phyloP scores from a whole-genome alignment of 164 flowering plant species.

The Macadamia tetraphylla region DNA sequence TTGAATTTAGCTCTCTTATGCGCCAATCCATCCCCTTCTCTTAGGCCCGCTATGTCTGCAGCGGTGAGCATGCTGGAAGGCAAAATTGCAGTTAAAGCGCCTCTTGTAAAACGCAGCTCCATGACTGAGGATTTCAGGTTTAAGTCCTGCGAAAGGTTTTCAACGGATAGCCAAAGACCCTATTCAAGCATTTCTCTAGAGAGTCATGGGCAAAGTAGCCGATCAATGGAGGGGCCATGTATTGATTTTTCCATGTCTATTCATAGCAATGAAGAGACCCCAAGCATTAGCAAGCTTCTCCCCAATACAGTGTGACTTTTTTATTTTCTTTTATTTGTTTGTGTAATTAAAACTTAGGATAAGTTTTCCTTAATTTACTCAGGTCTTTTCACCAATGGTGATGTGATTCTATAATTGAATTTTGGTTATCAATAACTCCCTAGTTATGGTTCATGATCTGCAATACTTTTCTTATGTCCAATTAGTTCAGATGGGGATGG shows the following conservation, averaged over 20 bases:
- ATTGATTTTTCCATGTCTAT: constrained; percentile 15
- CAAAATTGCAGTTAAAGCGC: constrained; percentile 38
- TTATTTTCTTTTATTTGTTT: too few relatives aligned
- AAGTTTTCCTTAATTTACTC: too few relatives aligned
- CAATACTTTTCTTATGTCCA: too few relatives aligned
- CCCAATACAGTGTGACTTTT: constrained; percentile 5
- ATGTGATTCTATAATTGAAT: too few relatives aligned
- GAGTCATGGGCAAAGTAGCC: constrained; percentile 11
- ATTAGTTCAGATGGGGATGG: too few relatives aligned
- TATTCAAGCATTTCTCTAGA: constrained; percentile 1
- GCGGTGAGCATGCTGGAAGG: constrained; percentile 81
- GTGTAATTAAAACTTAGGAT: too few relatives aligned
- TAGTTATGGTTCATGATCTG: too few relatives aligned
- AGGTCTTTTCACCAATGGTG: too few relatives aligned
- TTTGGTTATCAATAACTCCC: too few relatives aligned
- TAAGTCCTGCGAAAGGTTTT: constrained; percentile 21
- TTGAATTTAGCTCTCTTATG: constrained; percentile 61
- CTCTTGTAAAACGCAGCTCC: constrained; percentile 26
- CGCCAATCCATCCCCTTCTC: constrained; percentile 65
- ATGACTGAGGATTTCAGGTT: constrained; percentile 18
- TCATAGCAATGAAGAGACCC: constrained; percentile 14
- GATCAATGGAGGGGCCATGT: constrained; percentile 22
- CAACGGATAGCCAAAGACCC: constrained; percentile 20
- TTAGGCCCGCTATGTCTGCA: constrained; percentile 74
- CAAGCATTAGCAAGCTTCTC: constrained; percentile 6